Conservation (phyloP, 2,329 filamentous ascomycete genomes). For the Neurospora crassa region DNA sequence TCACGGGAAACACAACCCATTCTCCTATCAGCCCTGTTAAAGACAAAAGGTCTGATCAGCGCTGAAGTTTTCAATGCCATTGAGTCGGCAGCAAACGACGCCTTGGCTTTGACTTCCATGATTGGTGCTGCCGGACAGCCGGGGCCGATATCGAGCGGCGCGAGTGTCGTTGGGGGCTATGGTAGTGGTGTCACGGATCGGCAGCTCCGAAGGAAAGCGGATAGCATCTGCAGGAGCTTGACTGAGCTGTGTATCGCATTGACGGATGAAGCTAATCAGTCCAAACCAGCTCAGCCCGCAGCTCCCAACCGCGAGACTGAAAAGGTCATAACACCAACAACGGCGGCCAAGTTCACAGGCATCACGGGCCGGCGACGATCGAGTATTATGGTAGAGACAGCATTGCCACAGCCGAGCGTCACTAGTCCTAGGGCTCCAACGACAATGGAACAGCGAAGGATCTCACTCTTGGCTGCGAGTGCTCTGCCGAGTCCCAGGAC, state of each 20-base stretch:
- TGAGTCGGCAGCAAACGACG: conserved; percentile 74
- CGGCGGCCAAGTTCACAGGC: conserved; percentile 7
- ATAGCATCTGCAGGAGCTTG: conserved; percentile 83
- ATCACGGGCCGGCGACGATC: conserved; percentile 30
- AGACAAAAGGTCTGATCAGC: conserved; percentile 61
- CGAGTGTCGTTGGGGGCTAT: conserved; percentile 48
- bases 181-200: conserved; percentile 54
- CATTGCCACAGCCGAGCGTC: conserved; percentile 21
- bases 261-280: conserved; percentile 45
- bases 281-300: conserved; percentile 24
- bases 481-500: conserved; percentile 37
- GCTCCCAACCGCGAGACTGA: conserved; percentile 16
- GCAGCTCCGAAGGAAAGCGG: conserved; percentile 79
- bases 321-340: conserved; percentile 10
- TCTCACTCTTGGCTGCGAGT: conserved; percentile 35
- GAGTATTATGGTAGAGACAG: conserved; percentile 32
- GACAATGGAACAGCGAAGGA: conserved; percentile 44
- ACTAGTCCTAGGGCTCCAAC: conserved; percentile 33
- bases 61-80: conserved; percentile 68
- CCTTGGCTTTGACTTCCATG: conserved; percentile 67
- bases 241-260: conserved; percentile 88
- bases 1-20: conserved; percentile 60
- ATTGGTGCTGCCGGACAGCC: conserved; percentile 64
- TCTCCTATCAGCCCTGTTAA: conserved; percentile 69
- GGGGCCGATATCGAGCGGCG: conserved; percentile 57